Conservation (phyloP, 2,329 filamentous ascomycete species). For the Mollisiaceae sp. region DNA sequence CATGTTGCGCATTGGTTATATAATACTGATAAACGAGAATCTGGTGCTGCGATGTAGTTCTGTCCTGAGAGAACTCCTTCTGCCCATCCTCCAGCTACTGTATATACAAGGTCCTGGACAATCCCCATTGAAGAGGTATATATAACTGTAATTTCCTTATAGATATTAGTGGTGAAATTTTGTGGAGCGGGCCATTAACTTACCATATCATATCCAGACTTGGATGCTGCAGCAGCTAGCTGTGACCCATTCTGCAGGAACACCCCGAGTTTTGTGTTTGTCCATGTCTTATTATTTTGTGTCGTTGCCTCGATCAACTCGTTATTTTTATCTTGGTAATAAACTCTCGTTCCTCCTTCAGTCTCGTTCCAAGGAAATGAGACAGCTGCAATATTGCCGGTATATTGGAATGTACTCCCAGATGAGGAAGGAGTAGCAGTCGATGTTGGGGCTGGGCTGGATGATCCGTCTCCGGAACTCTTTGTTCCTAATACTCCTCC, state of each 20-base stretch:
- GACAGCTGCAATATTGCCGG: not conserved
- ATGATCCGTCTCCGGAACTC: not conserved
- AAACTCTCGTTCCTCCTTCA: not conserved
- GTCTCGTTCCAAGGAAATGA: not conserved
- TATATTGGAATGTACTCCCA: not conserved
- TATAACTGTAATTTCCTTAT: not conserved
- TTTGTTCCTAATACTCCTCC: not conserved
- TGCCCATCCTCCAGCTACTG: not conserved
- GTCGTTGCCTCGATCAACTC: not conserved
- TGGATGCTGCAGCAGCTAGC: not conserved
- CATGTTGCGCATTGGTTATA: not conserved
- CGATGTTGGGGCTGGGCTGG: not conserved
- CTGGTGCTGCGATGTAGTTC: not conserved
- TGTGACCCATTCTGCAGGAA: not conserved
- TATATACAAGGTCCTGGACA: not conserved
- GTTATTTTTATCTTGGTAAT: not conserved
- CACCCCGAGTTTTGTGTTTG: not conserved
- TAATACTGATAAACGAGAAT: not conserved
- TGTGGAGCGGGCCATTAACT: not conserved
- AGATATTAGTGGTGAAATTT: not conserved
- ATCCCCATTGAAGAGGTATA: not conserved
- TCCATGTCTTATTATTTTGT: not conserved
- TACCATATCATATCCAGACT: not conserved
- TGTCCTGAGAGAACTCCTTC: not conserved
- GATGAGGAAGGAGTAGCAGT: not conserved